Evolutionary conservation across 1,284 basidiomycete genomes (phyloP).

Genomic region (Pseudozyma thailandica): DNA sequence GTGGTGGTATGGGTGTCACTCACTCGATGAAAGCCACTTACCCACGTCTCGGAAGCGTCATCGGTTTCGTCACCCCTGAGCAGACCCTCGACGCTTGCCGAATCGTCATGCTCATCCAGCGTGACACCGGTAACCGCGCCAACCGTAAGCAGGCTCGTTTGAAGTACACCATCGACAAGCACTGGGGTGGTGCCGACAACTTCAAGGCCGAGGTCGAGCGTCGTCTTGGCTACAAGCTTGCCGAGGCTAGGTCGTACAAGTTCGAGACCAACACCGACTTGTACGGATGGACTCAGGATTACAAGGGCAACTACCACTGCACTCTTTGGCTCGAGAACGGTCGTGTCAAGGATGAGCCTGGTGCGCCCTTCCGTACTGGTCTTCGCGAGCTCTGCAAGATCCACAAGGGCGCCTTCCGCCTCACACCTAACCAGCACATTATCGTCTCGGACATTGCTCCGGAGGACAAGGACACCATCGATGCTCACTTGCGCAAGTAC

Average conservation of each 20-base stretch:
- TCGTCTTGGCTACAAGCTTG: conserved; percentile 82
- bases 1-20: conserved; percentile 99
- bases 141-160: conserved; percentile 72
- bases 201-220: conserved; percentile 90
- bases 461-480: conserved; percentile 76
- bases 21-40: conserved; percentile 99
- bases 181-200: conserved; percentile 74
- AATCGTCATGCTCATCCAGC: conserved; percentile 90
- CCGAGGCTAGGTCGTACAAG: conserved; percentile 76
- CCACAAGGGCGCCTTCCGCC: conserved; percentile 91
- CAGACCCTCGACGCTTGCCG: conserved; percentile 89
- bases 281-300: conserved; percentile 89
- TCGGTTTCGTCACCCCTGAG: conserved; percentile 92
- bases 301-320: conserved; percentile 90
- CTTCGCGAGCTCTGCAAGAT: conserved; percentile 90
- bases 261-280: conserved; percentile 93
- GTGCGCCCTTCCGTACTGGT: conserved; percentile 89
- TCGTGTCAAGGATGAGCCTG: conserved; percentile 91
- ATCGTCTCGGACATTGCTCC: conserved; percentile 83
- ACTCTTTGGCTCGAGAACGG: conserved; percentile 98
- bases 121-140: conserved; percentile 93
- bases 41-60: conserved; percentile 84
- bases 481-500: conserved; percentile 83
- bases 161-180: conserved; percentile 94
- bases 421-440: conserved; percentile 89